Conservation (phyloP, 1,284 basidiomycete species). For the Porodaedalea pini region DNA sequence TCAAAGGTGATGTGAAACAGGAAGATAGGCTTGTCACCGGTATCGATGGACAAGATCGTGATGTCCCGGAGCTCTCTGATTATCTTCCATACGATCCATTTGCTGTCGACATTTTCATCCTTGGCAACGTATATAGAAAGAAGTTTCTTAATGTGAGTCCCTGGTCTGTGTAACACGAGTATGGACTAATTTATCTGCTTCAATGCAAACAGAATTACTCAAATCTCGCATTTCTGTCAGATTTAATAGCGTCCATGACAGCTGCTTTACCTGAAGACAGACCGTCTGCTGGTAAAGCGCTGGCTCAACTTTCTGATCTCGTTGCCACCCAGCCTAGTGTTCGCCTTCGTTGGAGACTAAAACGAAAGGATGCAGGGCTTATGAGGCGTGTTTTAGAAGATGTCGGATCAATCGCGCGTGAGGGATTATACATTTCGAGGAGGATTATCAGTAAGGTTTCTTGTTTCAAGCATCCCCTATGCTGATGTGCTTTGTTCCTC, state of each 20-base stretch:
- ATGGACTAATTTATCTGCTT: background rate
- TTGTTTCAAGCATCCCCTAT: too few relatives aligned
- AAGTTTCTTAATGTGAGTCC: background rate
- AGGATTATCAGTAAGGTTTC: too few relatives aligned
- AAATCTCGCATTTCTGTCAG: constrained; percentile 24
- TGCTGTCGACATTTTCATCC: constrained; percentile 8
- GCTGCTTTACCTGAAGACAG: constrained; percentile 21
- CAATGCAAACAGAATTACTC: constrained; percentile 23
- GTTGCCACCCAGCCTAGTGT: background rate
- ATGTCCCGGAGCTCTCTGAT: background rate
- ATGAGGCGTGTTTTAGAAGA: too few relatives aligned
- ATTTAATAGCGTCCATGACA: constrained; percentile 25
- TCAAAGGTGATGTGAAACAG: background rate
- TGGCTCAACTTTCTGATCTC: background rate
- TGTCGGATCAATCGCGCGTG: too few relatives aligned
- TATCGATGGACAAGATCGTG: background rate
- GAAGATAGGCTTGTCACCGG: background rate
- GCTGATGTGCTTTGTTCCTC: too few relatives aligned
- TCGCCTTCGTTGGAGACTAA: constrained; percentile 14
- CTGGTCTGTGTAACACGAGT: too few relatives aligned
- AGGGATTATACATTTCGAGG: too few relatives aligned
- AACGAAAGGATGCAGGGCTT: too few relatives aligned
- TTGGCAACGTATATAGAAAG: constrained; percentile 10
- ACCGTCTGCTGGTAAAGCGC: constrained; percentile 22
- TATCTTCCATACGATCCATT: constrained; percentile 10